Conservation (phyloP, 1,284 basidiomycete genomes). For the Apiotrichum sp. region DNA sequence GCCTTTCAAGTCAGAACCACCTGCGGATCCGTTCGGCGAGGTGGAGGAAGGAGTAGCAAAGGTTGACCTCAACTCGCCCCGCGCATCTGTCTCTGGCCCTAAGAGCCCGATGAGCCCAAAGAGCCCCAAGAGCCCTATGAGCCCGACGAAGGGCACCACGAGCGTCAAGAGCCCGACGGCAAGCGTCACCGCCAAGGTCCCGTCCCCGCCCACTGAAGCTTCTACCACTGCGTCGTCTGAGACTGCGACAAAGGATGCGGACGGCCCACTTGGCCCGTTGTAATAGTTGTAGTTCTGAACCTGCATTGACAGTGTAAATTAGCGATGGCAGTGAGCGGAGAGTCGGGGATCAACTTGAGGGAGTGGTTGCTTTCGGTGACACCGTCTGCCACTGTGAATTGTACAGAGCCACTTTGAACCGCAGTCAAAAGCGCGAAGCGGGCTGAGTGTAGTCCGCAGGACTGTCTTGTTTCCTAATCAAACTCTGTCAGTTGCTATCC, state of each 20-base stretch:
- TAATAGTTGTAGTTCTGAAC: slow-evolving; percentile 1
- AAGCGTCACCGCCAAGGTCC: neutral
- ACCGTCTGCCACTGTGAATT: no score
- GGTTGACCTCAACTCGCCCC: neutral
- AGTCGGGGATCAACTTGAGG: no score
- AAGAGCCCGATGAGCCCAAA: no score
- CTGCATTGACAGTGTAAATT: neutral
- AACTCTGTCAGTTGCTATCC: no score
- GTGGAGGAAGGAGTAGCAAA: neutral
- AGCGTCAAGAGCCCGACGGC: no score
- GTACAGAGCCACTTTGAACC: no score
- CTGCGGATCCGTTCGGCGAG: neutral
- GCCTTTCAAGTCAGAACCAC: slow-evolving; percentile 1
- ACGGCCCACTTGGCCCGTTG: slow-evolving; percentile 22
- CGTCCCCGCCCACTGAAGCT: neutral
- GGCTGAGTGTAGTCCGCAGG: no score
- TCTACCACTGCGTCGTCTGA: neutral
- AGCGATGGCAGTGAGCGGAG: neutral
- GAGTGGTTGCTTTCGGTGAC: no score
- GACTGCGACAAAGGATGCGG: neutral
- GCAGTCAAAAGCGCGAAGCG: no score
- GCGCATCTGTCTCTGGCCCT: no score
- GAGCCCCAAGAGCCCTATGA: no score
- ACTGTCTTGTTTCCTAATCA: no score
- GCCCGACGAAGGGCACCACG: neutral